Percentiles rank a stretch among this genome's conserved stretches.
Evolutionary conservation across 345 rosid genomes (phyloP).

Genomic region (Durio zibethinus): DNA sequence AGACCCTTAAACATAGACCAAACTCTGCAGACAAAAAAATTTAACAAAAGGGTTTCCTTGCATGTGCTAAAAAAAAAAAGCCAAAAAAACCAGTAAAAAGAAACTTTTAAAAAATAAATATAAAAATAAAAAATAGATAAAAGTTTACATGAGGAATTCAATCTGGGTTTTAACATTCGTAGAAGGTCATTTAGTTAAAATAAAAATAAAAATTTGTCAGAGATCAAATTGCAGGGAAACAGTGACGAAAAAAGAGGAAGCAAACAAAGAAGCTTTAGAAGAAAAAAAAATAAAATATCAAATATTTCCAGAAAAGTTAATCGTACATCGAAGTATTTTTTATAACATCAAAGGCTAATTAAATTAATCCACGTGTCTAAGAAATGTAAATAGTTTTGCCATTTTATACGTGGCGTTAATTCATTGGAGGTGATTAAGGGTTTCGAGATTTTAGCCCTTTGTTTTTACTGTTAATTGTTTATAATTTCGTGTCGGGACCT

Average conservation of each 20-base stretch:
- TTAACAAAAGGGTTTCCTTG: constrained; percentile 24
- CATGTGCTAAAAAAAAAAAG: not conserved
- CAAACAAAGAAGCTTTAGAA: constrained; percentile 2
- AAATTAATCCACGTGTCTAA: not conserved
- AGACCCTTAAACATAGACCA: constrained; percentile 19
- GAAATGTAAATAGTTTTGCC: not conserved
- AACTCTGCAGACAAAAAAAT: constrained; percentile 20
- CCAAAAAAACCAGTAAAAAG: not conserved
- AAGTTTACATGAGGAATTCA: constrained; percentile 22
- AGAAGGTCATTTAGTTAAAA: not conserved
- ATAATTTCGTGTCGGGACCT: constrained; percentile 6
- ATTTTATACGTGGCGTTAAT: not conserved
- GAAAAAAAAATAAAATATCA: constrained; percentile 12
- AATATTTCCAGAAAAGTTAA: constrained; percentile 14
- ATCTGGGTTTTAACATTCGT: not conserved
- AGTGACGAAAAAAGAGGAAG: constrained; percentile 7
- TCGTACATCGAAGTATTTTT: not conserved
- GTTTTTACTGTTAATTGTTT: constrained; percentile 14
- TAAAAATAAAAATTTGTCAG: constrained; percentile 8
- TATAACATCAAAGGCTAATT: constrained; percentile 11
- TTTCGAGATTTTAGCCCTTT: not conserved
- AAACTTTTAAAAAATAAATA: not conserved
- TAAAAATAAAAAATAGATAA: not conserved
- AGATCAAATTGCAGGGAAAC: not conserved
- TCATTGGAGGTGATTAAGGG: not conserved